Conservation (phyloP, 345 rosid genomes). For the Dimocarpus longan region DNA sequence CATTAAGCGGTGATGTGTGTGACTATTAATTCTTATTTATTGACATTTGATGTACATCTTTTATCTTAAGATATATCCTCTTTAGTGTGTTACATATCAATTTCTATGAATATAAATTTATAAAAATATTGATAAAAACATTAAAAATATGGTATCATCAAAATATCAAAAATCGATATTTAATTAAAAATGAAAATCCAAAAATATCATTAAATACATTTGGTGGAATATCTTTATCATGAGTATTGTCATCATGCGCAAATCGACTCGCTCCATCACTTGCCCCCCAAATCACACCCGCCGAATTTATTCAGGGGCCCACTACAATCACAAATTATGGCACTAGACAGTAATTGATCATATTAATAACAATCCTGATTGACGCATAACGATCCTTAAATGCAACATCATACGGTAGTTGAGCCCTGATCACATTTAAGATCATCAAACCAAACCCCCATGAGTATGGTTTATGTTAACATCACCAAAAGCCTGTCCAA, state of each 20-base stretch:
- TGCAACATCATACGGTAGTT: not conserved
- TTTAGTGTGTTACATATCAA: too few species aligned
- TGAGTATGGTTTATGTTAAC: not conserved
- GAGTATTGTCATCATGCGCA: not conserved
- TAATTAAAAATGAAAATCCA: not conserved
- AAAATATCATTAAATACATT: not conserved
- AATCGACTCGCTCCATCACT: not conserved
- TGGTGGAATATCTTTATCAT: not conserved
- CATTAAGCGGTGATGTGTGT: too few species aligned
- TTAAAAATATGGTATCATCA: too few species aligned
- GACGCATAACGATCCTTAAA: not conserved
- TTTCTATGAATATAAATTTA: too few species aligned
- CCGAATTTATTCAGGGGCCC: not conserved
- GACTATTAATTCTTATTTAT: too few species aligned
- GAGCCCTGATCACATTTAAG: not conserved
- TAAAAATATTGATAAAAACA: too few species aligned
- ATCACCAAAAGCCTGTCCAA: too few species aligned
- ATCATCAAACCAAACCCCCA: not conserved
- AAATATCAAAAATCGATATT: too few species aligned
- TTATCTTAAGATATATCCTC: too few species aligned
- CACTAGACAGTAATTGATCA: not conserved
- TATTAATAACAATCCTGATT: not conserved
- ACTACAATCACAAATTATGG: not conserved
- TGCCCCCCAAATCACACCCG: not conserved
- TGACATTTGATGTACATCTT: too few species aligned